These are phyloP conservation scores for Aspergillus ibericus DNA, from an alignment of 2,329 filamentous ascomycete species.

Conservation along the genomic window DNA sequence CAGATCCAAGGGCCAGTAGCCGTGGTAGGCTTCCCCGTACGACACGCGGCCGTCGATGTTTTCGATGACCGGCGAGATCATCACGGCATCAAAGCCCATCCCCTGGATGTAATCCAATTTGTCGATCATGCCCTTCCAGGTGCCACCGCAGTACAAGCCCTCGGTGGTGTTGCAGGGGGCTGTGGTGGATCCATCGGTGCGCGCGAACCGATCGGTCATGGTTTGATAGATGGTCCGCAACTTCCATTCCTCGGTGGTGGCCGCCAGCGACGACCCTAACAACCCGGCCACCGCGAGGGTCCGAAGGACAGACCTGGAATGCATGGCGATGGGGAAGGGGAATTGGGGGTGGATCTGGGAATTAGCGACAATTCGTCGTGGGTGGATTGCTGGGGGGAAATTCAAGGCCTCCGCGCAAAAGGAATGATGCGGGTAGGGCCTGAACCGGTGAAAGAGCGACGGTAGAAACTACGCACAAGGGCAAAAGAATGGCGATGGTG, in stretches of 20 bases:
- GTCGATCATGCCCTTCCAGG: slow-evolving; percentile 50
- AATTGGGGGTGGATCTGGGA: no score
- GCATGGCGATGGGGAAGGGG: not conserved
- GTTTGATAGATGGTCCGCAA: slow-evolving; percentile 48
- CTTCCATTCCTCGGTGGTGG: slow-evolving; percentile 38
- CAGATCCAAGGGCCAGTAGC: slow-evolving; percentile 52
- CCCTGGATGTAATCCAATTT: slow-evolving; percentile 53
- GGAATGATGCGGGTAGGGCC: not conserved
- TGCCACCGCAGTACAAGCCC: slow-evolving; percentile 52
- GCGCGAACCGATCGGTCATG: slow-evolving; percentile 49
- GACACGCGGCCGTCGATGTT: slow-evolving; percentile 39
- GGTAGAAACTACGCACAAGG: not conserved
- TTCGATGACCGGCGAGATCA: slow-evolving; percentile 45
- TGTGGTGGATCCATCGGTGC: slow-evolving; percentile 40
- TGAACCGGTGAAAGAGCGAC: not conserved
- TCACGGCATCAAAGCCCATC: slow-evolving; percentile 52
- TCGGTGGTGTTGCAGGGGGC: slow-evolving; percentile 31
- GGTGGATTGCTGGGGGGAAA: not conserved
- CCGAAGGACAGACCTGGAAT: not conserved
- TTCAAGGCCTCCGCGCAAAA: not conserved
- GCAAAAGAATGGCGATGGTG: not conserved
- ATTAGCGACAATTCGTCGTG: not conserved
- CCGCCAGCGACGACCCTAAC: slow-evolving; percentile 20
- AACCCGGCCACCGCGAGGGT: not conserved
- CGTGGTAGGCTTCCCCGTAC: slow-evolving; percentile 52